Conservation (phyloP, 768 basidiomycete species). For the Termitomyces sp. region DNA sequence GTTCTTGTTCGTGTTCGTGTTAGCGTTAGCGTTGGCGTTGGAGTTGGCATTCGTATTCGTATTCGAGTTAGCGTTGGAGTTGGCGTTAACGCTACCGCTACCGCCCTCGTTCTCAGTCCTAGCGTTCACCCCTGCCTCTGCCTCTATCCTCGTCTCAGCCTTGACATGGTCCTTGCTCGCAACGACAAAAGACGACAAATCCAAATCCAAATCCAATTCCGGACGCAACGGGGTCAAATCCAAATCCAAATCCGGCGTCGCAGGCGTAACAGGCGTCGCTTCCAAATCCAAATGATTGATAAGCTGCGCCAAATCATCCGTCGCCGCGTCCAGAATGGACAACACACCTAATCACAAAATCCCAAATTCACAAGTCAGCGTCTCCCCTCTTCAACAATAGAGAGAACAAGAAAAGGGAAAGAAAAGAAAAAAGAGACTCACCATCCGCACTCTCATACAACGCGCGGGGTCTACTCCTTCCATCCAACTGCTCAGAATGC, state of each 20-base stretch:
- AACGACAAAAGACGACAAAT: too few relatives aligned
- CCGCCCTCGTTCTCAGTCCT: neutral
- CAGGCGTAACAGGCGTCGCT: slow-evolving; percentile 63
- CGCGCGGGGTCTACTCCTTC: slow-evolving; percentile 40
- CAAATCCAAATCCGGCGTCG: slow-evolving; percentile 41
- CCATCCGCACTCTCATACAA: slow-evolving; percentile 54
- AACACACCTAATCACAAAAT: slow-evolving; percentile 41
- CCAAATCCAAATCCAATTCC: too few relatives aligned
- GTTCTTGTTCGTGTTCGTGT: neutral
- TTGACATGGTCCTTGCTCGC: too few relatives aligned
- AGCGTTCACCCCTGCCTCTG: accelerated
- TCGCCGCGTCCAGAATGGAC: slow-evolving; percentile 73
- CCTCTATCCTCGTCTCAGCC: too few relatives aligned
- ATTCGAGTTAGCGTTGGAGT: too few relatives aligned
- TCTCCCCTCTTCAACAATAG: neutral
- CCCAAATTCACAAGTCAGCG: neutral
- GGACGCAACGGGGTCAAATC: too few relatives aligned
- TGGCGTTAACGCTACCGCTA: too few relatives aligned
- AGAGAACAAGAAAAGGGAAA: too few relatives aligned
- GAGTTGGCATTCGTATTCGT: neutral
- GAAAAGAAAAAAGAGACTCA: slow-evolving; percentile 18
- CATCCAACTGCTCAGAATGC: slow-evolving; percentile 58
- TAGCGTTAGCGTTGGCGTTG: too few relatives aligned
- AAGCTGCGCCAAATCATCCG: slow-evolving; percentile 71
- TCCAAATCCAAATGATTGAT: slow-evolving; percentile 80